phyloP scores from a whole-genome alignment of 73 alveolate species.

The Halteria grandinella region DNA sequence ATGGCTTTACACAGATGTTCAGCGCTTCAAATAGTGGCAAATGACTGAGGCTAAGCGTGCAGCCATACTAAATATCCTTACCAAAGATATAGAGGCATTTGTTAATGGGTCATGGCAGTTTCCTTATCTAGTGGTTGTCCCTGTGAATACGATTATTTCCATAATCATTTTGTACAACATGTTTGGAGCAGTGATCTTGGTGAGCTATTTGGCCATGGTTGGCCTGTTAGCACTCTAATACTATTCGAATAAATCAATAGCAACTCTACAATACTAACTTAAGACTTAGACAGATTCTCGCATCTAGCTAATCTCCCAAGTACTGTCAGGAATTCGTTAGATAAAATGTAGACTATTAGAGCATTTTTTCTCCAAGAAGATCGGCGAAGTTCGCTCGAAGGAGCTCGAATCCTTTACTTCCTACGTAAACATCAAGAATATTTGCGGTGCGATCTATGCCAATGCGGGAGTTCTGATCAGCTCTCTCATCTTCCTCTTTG shows the following conservation, averaged over 20 bases:
- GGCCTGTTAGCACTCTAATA: not conserved
- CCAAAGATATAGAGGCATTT: slow-evolving; percentile 38
- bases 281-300: slow-evolving; percentile 1
- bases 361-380: not conserved
- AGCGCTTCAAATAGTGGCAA: slow-evolving; percentile 27
- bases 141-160: slow-evolving; percentile 19
- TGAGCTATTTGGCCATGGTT: slow-evolving; percentile 17
- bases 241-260: slow-evolving; percentile 4
- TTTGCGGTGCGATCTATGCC: slow-evolving; percentile 14
- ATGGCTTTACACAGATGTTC: slow-evolving; percentile 31
- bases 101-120: slow-evolving; percentile 37
- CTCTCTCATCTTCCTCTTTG: slow-evolving; percentile 13
- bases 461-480: slow-evolving; percentile 23
- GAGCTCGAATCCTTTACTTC: slow-evolving; percentile 1
- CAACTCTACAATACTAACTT: not conserved
- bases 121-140: slow-evolving; percentile 54
- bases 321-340: slow-evolving; percentile 20
- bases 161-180: not conserved
- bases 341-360: slow-evolving; percentile 42
- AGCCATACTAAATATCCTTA: slow-evolving; percentile 7
- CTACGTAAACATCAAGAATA: slow-evolving; percentile 5
- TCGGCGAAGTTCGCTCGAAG: not conserved
- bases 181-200: slow-evolving; percentile 21
- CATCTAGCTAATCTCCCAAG: slow-evolving; percentile 9
- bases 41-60: slow-evolving; percentile 24